Evolutionary conservation across 2,329 filamentous ascomycete species (phyloP), one percentile per base, ranked within the genome.

Genomic region (Pseudogymnoascus sp.): DNA sequence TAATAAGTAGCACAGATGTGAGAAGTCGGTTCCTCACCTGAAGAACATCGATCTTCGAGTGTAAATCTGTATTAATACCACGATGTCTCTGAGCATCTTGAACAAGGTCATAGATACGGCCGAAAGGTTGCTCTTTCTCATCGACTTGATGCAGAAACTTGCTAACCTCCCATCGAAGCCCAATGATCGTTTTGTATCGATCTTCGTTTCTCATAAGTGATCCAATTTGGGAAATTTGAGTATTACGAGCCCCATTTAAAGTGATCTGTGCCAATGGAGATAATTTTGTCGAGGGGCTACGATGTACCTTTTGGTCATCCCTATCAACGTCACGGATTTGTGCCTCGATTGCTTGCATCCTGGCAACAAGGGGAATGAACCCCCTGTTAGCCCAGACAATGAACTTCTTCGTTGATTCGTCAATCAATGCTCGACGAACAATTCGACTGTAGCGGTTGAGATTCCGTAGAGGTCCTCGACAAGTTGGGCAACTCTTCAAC

Each of bases 351-450:
- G n/a, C 62, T 63, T 64, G 62, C 66, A 68, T 68, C 35, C 43
- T 65, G 16, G 63, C 62, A 14, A 64, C 65, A 32, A 68, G 63
- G 58, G 65, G 65, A 18, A 66, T 63, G 61, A 67, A 67, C 57
- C 61, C 60, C 43, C 60, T 57, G 47, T 80, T 79, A 0, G 80
- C 76, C 74, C 77, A 82, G 3, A 78, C 67, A n/a, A 86, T 78
- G 67, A 89, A 85, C 64, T 83, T 85, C 71, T 86, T 87, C 0
- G 83, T 83, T 0, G 80, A 76, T 67, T 87, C 81, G 60, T 89
- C 84, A 0, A 89, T 74, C 6, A 84, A 73, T 0, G 80, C 82
- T 3, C 81, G 77, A 35, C 82, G 78, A 28, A 87, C 77, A 2
- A 88, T 79, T 8, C 85, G 78, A 12, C 83, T 81, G 66, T 89